A percentile compares a stretch with the other conserved stretches of the same genome.
Conservation (phyloP, 2,329 filamentous ascomycete species). For the Sarocladium brachiariae region DNA sequence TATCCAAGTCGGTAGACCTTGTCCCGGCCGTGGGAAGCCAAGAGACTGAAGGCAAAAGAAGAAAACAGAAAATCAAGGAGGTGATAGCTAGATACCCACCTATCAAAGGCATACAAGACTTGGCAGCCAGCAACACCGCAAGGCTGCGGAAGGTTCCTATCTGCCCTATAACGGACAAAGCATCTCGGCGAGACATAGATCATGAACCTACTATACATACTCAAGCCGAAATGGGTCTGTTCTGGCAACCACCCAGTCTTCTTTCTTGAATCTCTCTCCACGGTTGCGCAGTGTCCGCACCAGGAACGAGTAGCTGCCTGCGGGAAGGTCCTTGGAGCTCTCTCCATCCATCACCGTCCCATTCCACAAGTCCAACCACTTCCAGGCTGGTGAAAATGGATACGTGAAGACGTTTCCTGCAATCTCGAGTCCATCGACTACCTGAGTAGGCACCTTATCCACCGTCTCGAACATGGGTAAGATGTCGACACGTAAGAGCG, state of each 20-base stretch:
- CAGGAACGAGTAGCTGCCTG: neutral
- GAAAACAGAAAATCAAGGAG: no score
- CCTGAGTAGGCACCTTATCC: neutral
- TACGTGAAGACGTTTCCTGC: neutral
- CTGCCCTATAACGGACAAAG: no score
- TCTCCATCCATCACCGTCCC: neutral
- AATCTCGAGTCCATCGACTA: neutral
- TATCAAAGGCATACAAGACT: no score
- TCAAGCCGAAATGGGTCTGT: neutral
- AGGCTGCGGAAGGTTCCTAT: no score
- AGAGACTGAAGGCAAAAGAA: no score
- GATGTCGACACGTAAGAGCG: neutral
- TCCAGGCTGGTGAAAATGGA: neutral
- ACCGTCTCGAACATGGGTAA: neutral
- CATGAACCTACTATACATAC: neutral
- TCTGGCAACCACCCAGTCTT: neutral
- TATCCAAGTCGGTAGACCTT: no score
- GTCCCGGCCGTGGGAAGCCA: no score
- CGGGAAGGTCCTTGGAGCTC: neutral
- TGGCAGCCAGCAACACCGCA: no score
- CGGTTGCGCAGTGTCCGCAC: neutral
- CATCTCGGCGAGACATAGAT: no score
- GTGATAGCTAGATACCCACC: no score
- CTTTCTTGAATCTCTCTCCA: neutral
- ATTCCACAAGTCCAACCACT: neutral